Percentiles rank a stretch among this genome's conserved stretches.
These are phyloP conservation scores for Globisporangium carolinianum DNA, from an alignment of 352 stramenopile genomes.

Conservation along the genomic window DNA sequence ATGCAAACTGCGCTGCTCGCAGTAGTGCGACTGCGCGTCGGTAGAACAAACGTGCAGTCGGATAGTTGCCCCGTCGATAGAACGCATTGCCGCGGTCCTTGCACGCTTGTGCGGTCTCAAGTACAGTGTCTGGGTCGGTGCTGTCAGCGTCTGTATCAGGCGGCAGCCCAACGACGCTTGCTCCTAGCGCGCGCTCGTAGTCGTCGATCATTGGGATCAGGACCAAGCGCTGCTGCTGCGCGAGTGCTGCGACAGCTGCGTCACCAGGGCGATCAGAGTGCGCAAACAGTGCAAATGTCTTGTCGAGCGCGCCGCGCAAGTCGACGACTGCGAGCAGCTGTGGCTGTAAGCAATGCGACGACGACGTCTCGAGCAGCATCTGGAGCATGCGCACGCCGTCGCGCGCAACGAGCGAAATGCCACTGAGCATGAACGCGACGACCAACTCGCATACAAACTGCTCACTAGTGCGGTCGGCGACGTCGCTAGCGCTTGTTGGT, in stretches of 20 bases:
- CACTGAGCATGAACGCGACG: constrained; percentile 49
- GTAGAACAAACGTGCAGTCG: constrained; percentile 54
- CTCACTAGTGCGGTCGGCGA: constrained; percentile 2
- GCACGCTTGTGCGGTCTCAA: constrained; percentile 22
- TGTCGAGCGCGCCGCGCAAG: constrained; percentile 54
- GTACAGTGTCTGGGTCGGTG: constrained; percentile 3
- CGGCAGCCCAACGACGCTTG: constrained; percentile 45
- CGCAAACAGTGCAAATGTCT: constrained; percentile 23
- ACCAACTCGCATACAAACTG: constrained; percentile 32
- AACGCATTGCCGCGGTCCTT: constrained; percentile 56
- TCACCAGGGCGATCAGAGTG: constrained; percentile 14
- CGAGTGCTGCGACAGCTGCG: constrained; percentile 37
- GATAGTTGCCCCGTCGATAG: constrained; percentile 55
- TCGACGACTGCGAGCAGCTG: constrained; percentile 31
- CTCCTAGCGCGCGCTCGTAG: constrained; percentile 32
- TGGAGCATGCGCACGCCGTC: constrained; percentile 55
- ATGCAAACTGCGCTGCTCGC: constrained; percentile 30
- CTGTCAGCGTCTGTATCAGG: background rate
- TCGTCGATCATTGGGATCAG: constrained; percentile 45
- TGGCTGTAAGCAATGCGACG: background rate
- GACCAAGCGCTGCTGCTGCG: constrained; percentile 26
- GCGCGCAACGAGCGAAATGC: constrained; percentile 41
- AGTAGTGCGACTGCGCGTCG: constrained; percentile 47
- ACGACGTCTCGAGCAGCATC: constrained; percentile 33
- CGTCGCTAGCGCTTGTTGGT: background rate